Base-by-base conservation (phyloP, 2,329 filamentous ascomycete genomes). In the Monosporascus sp. region DNA sequence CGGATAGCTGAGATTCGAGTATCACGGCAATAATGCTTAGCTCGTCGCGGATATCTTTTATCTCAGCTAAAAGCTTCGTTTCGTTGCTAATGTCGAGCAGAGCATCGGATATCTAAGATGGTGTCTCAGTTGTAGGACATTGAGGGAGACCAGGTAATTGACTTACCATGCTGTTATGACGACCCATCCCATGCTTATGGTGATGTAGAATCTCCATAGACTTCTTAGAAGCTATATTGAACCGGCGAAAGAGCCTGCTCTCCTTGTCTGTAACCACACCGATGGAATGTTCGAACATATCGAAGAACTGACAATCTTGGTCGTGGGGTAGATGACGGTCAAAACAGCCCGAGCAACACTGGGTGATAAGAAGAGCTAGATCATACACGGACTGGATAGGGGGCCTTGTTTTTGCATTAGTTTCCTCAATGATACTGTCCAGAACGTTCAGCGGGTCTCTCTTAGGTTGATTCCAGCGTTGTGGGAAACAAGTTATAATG, bases 31-130 rank as follows among this genome's bases (percentile, higher is more conserved):
- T 78, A 69, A 87, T 87, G 60, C 81, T 81, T 20, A 87, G 75
- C 65, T 88, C 83, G 60, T 88, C 84, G 20, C 82, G 77, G 50
- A 87, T 85, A 60, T 88, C 84, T 62, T 87, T 87, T 47, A 81
- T 81, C 59, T 87, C 83, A 0, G 80, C 76, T 0, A 87, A 71
- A 1, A 87, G 72, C 48, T 80, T 75, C 0, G 82, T 85, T 62
- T 87, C 83, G 5, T 74, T 71, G 39, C 79, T 77, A 49, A 86
- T 85, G 51, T 85, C 80, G 1, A 83, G 73, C 4, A 84, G 67
- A 5, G 75, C 74, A 59, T 83, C 79, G n/a, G 79, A 73, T 52
- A 82, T 78, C 37, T 76, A 44, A n/a, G 63, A 2, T 68, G 70
- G 2, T 71, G 37, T 56, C 18, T 37, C 37, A 9, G 35, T 54